Conservation (phyloP, 2,329 filamentous ascomycete species). For the Exophiala dermatitidis region DNA sequence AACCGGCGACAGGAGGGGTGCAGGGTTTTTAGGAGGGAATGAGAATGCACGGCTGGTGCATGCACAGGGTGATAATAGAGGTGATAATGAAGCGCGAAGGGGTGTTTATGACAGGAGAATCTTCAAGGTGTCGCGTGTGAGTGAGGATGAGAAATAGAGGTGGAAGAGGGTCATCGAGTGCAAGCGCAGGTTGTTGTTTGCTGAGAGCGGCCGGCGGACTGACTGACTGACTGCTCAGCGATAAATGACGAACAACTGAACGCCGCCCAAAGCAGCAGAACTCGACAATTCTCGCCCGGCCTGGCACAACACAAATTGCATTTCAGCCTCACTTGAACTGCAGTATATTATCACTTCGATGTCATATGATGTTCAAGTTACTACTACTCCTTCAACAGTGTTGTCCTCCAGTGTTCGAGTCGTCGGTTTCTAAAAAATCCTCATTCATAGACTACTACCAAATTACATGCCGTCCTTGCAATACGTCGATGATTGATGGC, state of each 20-base stretch:
- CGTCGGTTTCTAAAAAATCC: neutral
- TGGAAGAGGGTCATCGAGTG: conserved; percentile 9
- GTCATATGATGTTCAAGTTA: too few species aligned
- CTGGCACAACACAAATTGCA: too few species aligned
- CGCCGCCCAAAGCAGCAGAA: neutral
- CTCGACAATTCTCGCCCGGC: neutral
- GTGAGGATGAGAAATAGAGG: conserved; percentile 7
- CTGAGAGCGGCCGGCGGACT: conserved; percentile 1
- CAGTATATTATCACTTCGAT: too few species aligned
- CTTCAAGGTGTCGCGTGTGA: conserved; percentile 17
- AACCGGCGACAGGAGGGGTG: conserved; percentile 23
- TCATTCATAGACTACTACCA: neutral
- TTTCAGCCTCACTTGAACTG: too few species aligned
- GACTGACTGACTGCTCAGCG: neutral
- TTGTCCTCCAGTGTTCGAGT: too few species aligned
- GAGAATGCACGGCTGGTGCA: conserved; percentile 6
- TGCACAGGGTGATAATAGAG: conserved; percentile 12
- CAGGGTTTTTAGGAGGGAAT: conserved; percentile 3
- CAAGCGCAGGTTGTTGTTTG: conserved; percentile 8
- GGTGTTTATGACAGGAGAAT: conserved; percentile 24
- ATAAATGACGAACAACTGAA: conserved; percentile 18
- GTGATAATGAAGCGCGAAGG: conserved; percentile 29
- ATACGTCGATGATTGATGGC: neutral
- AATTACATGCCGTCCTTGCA: neutral
- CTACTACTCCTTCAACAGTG: too few species aligned